Conservation (phyloP, 2,329 filamentous ascomycete genomes). For the Sclerotinia glacialis region DNA sequence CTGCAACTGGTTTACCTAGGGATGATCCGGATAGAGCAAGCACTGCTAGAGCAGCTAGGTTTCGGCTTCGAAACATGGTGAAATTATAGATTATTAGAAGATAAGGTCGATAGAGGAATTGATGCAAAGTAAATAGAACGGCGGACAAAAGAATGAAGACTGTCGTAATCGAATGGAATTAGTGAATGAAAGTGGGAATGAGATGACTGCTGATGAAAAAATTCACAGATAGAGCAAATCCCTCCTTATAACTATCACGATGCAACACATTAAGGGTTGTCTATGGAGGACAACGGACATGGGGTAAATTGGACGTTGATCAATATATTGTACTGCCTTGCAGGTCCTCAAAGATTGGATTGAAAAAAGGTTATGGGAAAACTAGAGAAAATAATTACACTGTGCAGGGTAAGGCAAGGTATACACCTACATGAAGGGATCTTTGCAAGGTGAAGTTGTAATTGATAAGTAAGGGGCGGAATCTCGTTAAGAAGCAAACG, state of each 20-base stretch:
- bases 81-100: background rate
- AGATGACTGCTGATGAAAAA: background rate
- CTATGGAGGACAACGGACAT: background rate
- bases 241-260: background rate
- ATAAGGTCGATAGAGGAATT: background rate
- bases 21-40: constrained; percentile 18
- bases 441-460: background rate
- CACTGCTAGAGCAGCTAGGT: constrained; percentile 10
- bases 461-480: background rate
- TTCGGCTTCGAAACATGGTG: constrained; percentile 20
- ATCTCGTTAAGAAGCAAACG: background rate
- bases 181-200: constrained; percentile 10
- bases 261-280: background rate
- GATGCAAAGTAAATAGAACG: background rate
- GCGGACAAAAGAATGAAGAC: constrained; percentile 22
- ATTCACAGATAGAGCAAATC: background rate
- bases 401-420: background rate
- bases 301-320: background rate
- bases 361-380: background rate
- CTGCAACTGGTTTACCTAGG: constrained; percentile 22
- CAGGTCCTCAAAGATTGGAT: constrained; percentile 13
- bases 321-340: constrained; percentile 25
- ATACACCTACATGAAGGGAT: background rate
- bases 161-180: background rate
- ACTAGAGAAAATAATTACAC: background rate